These are phyloP conservation scores for Monsonia emarginata DNA, from an alignment of 441 rosid species.

Conservation along the genomic window DNA sequence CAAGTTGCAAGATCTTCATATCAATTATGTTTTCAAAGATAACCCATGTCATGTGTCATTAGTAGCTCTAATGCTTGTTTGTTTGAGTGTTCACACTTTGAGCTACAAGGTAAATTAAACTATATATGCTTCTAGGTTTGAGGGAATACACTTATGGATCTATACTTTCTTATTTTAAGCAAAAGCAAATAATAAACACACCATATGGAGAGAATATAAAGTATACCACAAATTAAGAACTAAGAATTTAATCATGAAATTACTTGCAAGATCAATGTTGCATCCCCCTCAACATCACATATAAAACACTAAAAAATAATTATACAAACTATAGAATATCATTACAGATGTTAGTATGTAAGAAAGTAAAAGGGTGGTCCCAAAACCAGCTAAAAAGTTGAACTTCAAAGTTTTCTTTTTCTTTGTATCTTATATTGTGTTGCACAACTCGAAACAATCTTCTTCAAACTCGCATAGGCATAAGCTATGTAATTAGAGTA, in stretches of 20 bases:
- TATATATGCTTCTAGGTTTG: neutral
- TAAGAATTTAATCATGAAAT: neutral
- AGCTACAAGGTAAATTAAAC: neutral
- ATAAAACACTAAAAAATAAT: neutral
- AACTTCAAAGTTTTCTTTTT: conserved; percentile 14
- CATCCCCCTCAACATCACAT: neutral
- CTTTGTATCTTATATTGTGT: no score
- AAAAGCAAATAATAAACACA: neutral
- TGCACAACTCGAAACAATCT: no score
- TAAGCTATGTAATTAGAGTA: no score
- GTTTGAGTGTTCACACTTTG: neutral
- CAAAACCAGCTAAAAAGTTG: conserved; percentile 20
- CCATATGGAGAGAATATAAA: neutral
- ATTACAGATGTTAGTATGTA: neutral
- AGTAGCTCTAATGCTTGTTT: neutral
- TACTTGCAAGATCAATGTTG: neutral
- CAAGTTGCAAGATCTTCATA: no score
- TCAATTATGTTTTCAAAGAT: no score
- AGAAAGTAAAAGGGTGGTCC: conserved; percentile 18
- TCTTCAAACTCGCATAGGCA: no score
- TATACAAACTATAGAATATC: no score
- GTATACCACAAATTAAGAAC: neutral
- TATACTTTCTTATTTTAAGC: neutral
- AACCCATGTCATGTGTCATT: neutral
- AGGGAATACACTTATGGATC: neutral